Evolutionary conservation across 2,329 filamentous ascomycete species (phyloP).

Genomic region (Westerdykella ornata): DNA sequence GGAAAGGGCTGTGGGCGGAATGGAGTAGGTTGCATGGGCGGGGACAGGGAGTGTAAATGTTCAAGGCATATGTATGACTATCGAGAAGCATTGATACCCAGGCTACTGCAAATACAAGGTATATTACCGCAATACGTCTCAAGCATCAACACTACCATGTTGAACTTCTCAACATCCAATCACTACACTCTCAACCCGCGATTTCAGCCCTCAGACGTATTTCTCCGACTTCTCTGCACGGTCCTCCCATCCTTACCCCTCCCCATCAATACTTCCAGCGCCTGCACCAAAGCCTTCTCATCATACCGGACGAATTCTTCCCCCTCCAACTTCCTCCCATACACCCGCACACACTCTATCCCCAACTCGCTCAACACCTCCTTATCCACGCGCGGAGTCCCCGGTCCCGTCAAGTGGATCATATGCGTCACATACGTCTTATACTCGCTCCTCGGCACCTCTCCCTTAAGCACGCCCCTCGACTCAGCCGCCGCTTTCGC

Average conservation of each 20-base stretch:
- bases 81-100: too few species aligned
- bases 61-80: too few species aligned
- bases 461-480: constrained; percentile 37
- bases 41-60: not conserved
- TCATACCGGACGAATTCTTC: constrained; percentile 63
- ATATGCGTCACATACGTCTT: constrained; percentile 73
- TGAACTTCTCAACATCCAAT: too few species aligned
- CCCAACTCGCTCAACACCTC: constrained; percentile 58
- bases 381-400: constrained; percentile 64
- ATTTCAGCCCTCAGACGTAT: constrained; percentile 43
- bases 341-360: constrained; percentile 70
- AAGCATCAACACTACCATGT: too few species aligned
- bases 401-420: constrained; percentile 66
- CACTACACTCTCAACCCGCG: too few species aligned
- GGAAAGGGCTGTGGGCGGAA: constrained; percentile 34
- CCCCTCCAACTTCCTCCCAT: constrained; percentile 58
- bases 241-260: constrained; percentile 48
- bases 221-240: constrained; percentile 48
- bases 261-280: constrained; percentile 70
- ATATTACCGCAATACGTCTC: too few species aligned
- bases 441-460: constrained; percentile 43
- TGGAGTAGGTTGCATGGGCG: constrained; percentile 27
- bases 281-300: constrained; percentile 63
- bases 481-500: constrained; percentile 59
- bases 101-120: too few species aligned